Base-by-base conservation (phyloP, 495 filamentous ascomycete species). In the Xylaria acuta region DNA sequence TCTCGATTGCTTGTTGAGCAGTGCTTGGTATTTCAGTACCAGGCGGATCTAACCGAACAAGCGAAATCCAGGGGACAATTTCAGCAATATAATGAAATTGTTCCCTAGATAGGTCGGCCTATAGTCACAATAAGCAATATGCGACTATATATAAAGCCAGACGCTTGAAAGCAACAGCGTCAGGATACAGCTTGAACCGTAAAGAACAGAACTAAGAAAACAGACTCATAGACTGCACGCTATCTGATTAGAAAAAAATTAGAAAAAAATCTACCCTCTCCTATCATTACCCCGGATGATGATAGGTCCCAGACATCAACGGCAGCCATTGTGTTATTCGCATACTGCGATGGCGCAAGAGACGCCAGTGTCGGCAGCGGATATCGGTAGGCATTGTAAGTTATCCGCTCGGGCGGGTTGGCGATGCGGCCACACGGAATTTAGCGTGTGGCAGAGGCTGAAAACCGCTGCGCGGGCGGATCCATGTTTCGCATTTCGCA, bases 271-370 rank as follows among this genome's bases (percentile, higher is more conserved):
- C 22, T 20, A 20, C n/a, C 66, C 5, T 43, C 25, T n/a, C 16
- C 59, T 22, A 59, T 49, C n/a, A n/a, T 27, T 64, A 49, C 68
- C 32, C 68, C 59, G 22, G 43, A 70, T 45, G n/a, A n/a, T n/a
- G 41, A 63, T 70, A 49, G 40, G 49, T 53, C 38, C 49, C 43
- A 64, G 63, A 60, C 22, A 2, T 22, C 34, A 40, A 51, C 27
- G 51, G 34, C n/a, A 3, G 62, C 70, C 51, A 72, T 72, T 66
- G 63, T 72, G 69, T 65, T 65, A 71, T 71, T 71, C 27, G 36
- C 40, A 59, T 47, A 60, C 70, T 45, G 49, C 62, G 70, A 72
- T 72, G 62, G 70, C 70, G 70, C 59, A 72, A 72, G 70, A 67
- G 22, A 72, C 18, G 53, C 36, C 62, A 72, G 53, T 22, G 62